Base-by-base conservation (phyloP, 192 early-diverging fungal genomes). In the Gaertneriomyces sp. region DNA sequence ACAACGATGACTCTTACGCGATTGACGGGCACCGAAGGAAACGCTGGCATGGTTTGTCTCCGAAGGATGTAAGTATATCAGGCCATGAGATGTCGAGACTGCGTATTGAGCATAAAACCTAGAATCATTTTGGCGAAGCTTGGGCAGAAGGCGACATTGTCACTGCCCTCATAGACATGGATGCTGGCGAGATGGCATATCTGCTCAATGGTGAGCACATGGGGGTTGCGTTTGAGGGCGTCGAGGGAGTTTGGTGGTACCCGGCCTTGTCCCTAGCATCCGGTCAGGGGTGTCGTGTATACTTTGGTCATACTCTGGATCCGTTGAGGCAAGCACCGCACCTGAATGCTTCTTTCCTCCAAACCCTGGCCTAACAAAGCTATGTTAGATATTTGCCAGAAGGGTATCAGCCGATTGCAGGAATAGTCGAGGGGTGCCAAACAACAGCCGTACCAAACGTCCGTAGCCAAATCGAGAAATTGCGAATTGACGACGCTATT, bases 221-320 rank as follows among this genome's bases (percentile, higher is more conserved):
- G 45, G 91, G 91, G 1, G 52, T 87, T 8, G 83, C 84, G 0
- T 85, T 89, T 52, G 63, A 60, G 46, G 75, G 83, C 45, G 69
- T 89, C 20, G 3, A 39, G 10, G 16, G 25, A 19, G 2, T 38
- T 5, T 54, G 14, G 14, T 58, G 63, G 69, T 91, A 78, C 61
- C 91, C 91, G 4, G 90, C 91, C 6, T 71, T 88, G 12, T 90
- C 88, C 5, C 75, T 93, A 16, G 87, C 91, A 5, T 84, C 84
- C 1, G 79, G 84, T 45, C 89, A 93, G 62, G 86, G 85, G 10
- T 86, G 86, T 4, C 60, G 74, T 33, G 67, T 92, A 42, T 76
- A 76, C n/a, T 91, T 93, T 84, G 91, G 91, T 10, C 75, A 71
- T 61, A 12, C 45, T 4, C 19, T 74, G 17, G 74, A 77, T 57